Evolutionary conservation across 345 rosid genomes (phyloP).

Genomic region (Syzygium jambos): DNA sequence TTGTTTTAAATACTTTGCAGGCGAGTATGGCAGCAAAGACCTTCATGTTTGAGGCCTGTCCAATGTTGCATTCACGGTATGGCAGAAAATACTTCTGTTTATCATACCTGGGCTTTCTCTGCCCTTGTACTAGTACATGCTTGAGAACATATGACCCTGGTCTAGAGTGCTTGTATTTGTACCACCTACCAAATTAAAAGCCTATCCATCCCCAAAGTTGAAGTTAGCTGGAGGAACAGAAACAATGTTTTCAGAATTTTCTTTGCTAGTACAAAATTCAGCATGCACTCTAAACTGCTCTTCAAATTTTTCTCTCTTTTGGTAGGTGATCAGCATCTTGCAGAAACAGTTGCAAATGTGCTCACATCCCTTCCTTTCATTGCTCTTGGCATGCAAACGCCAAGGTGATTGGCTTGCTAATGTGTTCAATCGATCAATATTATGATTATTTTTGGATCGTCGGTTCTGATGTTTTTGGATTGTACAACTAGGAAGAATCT

Average conservation of each 20-base stretch:
- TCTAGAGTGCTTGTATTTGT: neutral
- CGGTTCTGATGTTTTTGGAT: neutral
- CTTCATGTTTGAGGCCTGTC: slow-evolving; percentile 81
- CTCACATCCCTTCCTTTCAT: slow-evolving; percentile 92
- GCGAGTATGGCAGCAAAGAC: slow-evolving; percentile 90
- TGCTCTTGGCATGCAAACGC: slow-evolving; percentile 75
- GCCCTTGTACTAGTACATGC: neutral
- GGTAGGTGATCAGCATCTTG: slow-evolving; percentile 56
- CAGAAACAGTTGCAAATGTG: slow-evolving; percentile 75
- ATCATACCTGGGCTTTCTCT: neutral
- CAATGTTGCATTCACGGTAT: slow-evolving; percentile 51
- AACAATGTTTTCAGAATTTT: neutral
- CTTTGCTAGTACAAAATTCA: neutral
- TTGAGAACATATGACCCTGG: neutral
- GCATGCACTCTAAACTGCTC: neutral
- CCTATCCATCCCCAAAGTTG: neutral
- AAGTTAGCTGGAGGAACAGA: neutral
- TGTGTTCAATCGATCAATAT: neutral
- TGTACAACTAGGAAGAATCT: slow-evolving; percentile 52
- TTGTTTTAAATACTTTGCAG: slow-evolving; percentile 25
- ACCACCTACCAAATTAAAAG: neutral
- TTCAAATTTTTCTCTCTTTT: neutral
- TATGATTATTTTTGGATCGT: neutral
- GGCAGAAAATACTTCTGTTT: neutral
- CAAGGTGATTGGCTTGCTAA: slow-evolving; percentile 43